Conservation (phyloP, 805 yeast species). For the Candida awuae region DNA sequence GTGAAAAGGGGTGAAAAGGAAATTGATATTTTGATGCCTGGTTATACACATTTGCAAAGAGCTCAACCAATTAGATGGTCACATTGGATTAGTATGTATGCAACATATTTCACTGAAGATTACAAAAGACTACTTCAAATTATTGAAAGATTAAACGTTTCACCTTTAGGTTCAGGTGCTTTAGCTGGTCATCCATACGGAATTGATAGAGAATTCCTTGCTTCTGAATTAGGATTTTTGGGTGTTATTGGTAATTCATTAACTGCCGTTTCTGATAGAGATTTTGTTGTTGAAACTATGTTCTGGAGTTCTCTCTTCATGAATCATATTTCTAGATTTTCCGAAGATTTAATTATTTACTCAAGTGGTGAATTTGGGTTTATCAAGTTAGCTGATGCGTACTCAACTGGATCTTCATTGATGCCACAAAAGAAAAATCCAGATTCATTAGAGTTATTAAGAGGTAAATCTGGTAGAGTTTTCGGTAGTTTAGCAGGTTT, state of each 20-base stretch:
- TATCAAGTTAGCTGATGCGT: constrained; percentile 88
- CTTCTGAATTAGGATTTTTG: constrained; percentile 68
- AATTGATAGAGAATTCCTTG: constrained; percentile 89
- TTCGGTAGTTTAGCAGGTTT: constrained; percentile 94
- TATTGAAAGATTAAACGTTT: constrained; percentile 70
- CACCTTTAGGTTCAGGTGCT: constrained; percentile 97
- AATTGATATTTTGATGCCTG: constrained; percentile 94
- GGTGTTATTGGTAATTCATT: constrained; percentile 92
- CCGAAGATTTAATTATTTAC: constrained; percentile 91
- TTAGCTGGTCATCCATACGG: constrained; percentile 99
- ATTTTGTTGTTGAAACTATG: constrained; percentile 89
- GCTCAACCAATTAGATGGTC: constrained; percentile 99
- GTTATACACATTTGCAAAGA: constrained; percentile 96
- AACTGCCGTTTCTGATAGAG: constrained; percentile 97
- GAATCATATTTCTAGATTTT: constrained; percentile 91
- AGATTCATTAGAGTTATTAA: constrained; percentile 85
- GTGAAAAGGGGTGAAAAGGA: constrained; percentile 73
- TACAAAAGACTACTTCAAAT: constrained; percentile 77
- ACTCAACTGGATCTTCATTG: constrained; percentile 94
- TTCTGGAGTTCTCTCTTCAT: constrained; percentile 93
- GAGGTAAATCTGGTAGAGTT: constrained; percentile 97
- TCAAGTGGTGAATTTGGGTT: constrained; percentile 98
- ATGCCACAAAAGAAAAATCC: constrained; percentile 99
- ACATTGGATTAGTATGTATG: constrained; percentile 92
- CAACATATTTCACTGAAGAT: constrained; percentile 90